Evolutionary conservation across 2,329 filamentous ascomycete genomes (phyloP).

Genomic region (Pseudofabraea citricarpa): DNA sequence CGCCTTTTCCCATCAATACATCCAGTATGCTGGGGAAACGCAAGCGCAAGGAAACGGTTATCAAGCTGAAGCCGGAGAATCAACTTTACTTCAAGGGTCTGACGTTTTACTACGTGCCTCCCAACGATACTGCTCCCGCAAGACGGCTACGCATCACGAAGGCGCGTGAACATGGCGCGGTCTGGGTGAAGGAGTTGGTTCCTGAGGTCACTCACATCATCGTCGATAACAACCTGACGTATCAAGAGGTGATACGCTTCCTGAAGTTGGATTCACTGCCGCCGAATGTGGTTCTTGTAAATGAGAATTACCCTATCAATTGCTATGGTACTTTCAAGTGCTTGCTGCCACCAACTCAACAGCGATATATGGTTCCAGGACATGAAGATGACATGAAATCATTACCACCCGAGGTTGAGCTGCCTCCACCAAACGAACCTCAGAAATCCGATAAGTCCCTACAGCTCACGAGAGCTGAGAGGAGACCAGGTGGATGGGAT

Average conservation of each 20-base stretch:
- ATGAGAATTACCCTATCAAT: slow-evolving; percentile 64
- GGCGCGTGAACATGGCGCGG: slow-evolving; percentile 69
- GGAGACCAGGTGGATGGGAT: slow-evolving; percentile 32
- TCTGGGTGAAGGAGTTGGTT: slow-evolving; percentile 57
- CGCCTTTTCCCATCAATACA: slow-evolving; percentile 4
- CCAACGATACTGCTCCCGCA: slow-evolving; percentile 65
- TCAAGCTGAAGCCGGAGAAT: slow-evolving; percentile 44
- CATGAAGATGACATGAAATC: not conserved
- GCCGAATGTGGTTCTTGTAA: slow-evolving; percentile 52
- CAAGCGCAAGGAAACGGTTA: slow-evolving; percentile 20
- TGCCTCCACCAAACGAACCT: not conserved
- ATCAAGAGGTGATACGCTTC: slow-evolving; percentile 55
- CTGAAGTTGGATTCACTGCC: slow-evolving; percentile 35
- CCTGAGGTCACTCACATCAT: slow-evolving; percentile 69
- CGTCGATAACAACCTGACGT: slow-evolving; percentile 65
- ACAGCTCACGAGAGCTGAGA: slow-evolving; percentile 42
- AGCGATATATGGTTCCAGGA: slow-evolving; percentile 49
- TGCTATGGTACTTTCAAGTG: slow-evolving; percentile 51
- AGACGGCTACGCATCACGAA: slow-evolving; percentile 70
- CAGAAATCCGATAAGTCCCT: slow-evolving; percentile 27
- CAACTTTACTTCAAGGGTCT: slow-evolving; percentile 56
- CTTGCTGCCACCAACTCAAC: slow-evolving; percentile 53
- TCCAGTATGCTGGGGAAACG: slow-evolving; percentile 20
- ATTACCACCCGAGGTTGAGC: slow-evolving; percentile 1
- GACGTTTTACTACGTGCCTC: slow-evolving; percentile 75